Evolutionary conservation across 805 yeast genomes (phyloP).

Genomic region (Candida dajiaensis): DNA sequence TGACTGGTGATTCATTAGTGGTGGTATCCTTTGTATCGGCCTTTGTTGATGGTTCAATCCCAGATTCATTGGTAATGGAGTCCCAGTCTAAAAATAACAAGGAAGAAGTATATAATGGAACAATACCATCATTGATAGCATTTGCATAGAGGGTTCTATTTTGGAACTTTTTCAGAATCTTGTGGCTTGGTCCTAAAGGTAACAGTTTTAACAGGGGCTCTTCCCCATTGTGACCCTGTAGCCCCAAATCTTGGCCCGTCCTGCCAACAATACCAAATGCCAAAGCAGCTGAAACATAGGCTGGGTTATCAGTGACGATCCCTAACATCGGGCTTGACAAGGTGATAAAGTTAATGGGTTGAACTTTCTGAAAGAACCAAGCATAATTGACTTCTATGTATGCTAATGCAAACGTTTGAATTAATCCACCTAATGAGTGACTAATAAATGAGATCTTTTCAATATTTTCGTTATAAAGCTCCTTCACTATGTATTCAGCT

Average conservation of each 20-base stretch:
- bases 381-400: conserved; percentile 65
- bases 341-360: conserved; percentile 65
- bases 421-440: conserved; percentile 75
- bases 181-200: conserved; percentile 66
- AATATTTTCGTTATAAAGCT: conserved; percentile 38
- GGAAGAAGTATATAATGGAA: conserved; percentile 70
- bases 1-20: background rate
- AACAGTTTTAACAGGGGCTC: conserved; percentile 53
- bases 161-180: conserved; percentile 46
- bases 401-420: conserved; percentile 74
- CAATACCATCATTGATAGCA: conserved; percentile 74
- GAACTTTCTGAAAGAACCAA: conserved; percentile 52
- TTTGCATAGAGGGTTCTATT: conserved; percentile 74
- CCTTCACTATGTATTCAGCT: conserved; percentile 57
- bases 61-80: conserved; percentile 13
- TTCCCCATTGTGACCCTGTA: conserved; percentile 38
- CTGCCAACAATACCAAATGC: conserved; percentile 74
- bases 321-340: conserved; percentile 75
- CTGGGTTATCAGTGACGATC: conserved; percentile 72
- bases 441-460: conserved; percentile 64
- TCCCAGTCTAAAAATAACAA: conserved; percentile 56
- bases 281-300: conserved; percentile 61
- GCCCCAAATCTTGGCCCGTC: conserved; percentile 74
- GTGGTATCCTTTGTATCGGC: background rate
- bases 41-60: conserved; percentile 5